phyloP scores from a whole-genome alignment of 352 stramenopile genomes.

The Halophytophthora polymorphica region DNA sequence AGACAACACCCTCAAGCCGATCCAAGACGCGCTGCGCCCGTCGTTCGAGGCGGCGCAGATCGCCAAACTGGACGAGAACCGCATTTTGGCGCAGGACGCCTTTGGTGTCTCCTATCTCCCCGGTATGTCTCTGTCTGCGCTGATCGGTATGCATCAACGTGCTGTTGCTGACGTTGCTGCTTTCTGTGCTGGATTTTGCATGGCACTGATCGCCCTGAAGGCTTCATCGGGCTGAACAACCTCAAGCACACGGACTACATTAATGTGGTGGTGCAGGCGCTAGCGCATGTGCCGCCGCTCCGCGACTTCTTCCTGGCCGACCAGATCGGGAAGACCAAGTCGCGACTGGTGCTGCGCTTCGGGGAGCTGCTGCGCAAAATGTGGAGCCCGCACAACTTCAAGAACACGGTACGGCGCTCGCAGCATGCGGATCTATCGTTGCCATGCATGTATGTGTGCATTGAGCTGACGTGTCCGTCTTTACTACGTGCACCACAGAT shows the following conservation, averaged over 20 bases:
- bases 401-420: constrained; percentile 89
- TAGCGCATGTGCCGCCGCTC: constrained; percentile 94
- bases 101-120: constrained; percentile 97
- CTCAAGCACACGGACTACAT: constrained; percentile 98
- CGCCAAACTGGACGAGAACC: constrained; percentile 88
- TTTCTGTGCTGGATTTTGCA: not conserved
- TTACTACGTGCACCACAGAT: constrained; percentile 38
- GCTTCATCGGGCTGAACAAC: constrained; percentile 98
- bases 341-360: constrained; percentile 89
- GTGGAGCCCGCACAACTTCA: constrained; percentile 98
- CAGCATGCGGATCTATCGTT: not conserved
- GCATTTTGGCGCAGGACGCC: constrained; percentile 90
- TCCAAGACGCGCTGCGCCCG: constrained; percentile 93
- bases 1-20: constrained; percentile 94
- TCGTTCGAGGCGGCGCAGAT: constrained; percentile 86
- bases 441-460: not conserved
- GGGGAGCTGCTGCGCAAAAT: constrained; percentile 97
- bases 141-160: not conserved
- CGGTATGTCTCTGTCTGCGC: constrained; percentile 6
- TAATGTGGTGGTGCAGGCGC: constrained; percentile 95
- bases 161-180: not conserved
- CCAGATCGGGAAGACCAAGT: constrained; percentile 61
- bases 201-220: constrained; percentile 19
- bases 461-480: not conserved
- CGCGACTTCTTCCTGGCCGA: constrained; percentile 95